Conservation (phyloP, 768 basidiomycete genomes). For the Kondoa subrosea region DNA sequence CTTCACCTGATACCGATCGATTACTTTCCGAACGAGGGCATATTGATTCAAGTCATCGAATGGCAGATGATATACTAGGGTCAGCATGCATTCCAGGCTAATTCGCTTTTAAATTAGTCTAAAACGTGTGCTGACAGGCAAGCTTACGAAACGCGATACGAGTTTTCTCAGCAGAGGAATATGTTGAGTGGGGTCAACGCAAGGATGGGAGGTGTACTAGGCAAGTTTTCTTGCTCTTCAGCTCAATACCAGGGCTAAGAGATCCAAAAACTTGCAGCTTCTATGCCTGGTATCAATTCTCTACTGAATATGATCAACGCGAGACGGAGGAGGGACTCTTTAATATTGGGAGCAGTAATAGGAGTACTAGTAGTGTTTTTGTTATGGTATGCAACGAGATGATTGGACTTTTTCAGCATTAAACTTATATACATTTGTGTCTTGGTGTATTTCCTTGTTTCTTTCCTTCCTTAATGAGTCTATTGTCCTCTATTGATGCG, state of each 20-base stretch:
- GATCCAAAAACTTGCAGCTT: slow-evolving; percentile 9
- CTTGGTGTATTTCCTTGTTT: neutral
- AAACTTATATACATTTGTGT: too few relatives aligned
- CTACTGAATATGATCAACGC: slow-evolving; percentile 82
- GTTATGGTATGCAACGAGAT: slow-evolving; percentile 20
- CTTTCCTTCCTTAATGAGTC: neutral
- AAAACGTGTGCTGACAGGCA: slow-evolving; percentile 42
- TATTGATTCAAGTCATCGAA: slow-evolving; percentile 82
- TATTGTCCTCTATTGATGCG: too few relatives aligned
- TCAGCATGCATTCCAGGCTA: slow-evolving; percentile 35
- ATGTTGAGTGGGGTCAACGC: slow-evolving; percentile 62
- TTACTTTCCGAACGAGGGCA: slow-evolving; percentile 69
- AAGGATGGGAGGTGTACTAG: slow-evolving; percentile 65
- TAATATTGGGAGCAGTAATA: slow-evolving; percentile 75
- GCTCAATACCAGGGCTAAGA: neutral
- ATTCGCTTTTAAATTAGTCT: neutral
- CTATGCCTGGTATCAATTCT: slow-evolving; percentile 84
- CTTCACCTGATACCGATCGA: slow-evolving; percentile 43
- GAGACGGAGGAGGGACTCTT: slow-evolving; percentile 67
- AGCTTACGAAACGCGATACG: slow-evolving; percentile 89
- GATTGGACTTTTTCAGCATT: too few relatives aligned
- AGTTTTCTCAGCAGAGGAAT: slow-evolving; percentile 66
- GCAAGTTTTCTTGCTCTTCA: slow-evolving; percentile 37
- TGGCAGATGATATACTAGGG: slow-evolving; percentile 85
- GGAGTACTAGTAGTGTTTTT: slow-evolving; percentile 59